Evolutionary conservation across 2,329 filamentous ascomycete species (phyloP).

Genomic region (Amphichorda felina): DNA sequence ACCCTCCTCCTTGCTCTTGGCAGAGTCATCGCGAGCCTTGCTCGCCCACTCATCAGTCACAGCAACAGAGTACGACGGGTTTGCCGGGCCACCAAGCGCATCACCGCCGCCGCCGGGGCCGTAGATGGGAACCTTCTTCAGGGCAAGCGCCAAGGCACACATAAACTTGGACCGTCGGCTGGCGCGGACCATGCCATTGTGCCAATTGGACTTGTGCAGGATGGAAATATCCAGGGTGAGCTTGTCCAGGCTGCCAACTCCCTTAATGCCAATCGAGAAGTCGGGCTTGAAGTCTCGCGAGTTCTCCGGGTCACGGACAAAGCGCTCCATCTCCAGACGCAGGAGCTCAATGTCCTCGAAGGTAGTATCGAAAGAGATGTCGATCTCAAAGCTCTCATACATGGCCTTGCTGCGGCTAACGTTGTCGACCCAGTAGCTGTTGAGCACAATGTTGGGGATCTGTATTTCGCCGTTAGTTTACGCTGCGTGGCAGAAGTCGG

Average conservation of each 20-base stretch:
- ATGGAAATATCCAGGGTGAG: conserved; percentile 73
- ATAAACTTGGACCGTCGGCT: conserved; percentile 90
- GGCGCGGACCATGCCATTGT: conserved; percentile 72
- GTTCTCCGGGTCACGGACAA: conserved; percentile 77
- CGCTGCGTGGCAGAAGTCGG: too few relatives aligned
- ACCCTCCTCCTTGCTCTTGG: conserved; percentile 45
- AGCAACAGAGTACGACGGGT: conserved; percentile 71
- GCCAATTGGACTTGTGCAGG: conserved; percentile 87
- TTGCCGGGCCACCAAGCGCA: conserved; percentile 50
- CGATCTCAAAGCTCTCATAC: conserved; percentile 72
- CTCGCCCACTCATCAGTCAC: conserved; percentile 59
- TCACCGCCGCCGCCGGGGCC: conserved; percentile 63
- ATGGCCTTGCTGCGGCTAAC: conserved; percentile 83
- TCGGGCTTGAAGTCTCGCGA: conserved; percentile 83
- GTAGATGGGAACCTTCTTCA: conserved; percentile 80
- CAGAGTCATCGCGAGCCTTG: conserved; percentile 42
- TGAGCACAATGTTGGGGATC: conserved; percentile 85
- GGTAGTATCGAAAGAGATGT: conserved; percentile 72
- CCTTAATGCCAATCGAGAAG: conserved; percentile 63
- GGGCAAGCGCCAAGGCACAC: conserved; percentile 76
- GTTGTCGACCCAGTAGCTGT: conserved; percentile 92
- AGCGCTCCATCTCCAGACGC: conserved; percentile 71
- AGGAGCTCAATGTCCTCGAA: conserved; percentile 86
- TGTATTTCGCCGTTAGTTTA: conserved; percentile 24
- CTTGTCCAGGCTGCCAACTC: conserved; percentile 80